Evolutionary conservation across 441 rosid genomes (phyloP), one percentile per base, ranked within the genome.

Genomic region (Populus tomentosa): DNA sequence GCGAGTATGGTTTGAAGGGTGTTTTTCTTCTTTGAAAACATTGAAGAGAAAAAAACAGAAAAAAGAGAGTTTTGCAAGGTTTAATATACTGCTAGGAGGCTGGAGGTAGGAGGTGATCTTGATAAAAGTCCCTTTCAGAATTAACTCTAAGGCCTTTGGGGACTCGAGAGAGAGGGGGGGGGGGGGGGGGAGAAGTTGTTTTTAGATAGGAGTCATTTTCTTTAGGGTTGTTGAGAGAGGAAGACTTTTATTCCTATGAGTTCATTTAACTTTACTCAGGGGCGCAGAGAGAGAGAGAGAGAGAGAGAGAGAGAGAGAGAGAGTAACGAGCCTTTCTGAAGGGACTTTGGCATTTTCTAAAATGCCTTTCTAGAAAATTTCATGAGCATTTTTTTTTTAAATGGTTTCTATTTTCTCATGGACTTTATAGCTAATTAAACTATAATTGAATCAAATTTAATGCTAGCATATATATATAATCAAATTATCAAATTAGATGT

Each of bases 11-110:
- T 68, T 83, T 79, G 85, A 30, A 86, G 78, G 76, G 72, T 67
- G 32, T 35, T 78, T 76, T 82, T 87, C 84, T 79, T 88, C 35
- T 56, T 79, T 66, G 83, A 75, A 6, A 86, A 77, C 87, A 85
- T 78, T 73, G 76, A 61, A 61, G 46, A 40, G 46, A 0, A 40
- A 36, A 36, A 36, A 36, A 7, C 38, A 36, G 38, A 10, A 36
- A 40, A 40, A 40, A 40, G 1, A 40, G 46, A 40, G 14, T 40
- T 10, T 40, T 40, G 46, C 46, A 40, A 40, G 46, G 46, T 10
- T 40, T 3, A 40, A 3, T 40, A 40, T 40, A 40, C 5, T 33
- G 35, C 7, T 0, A 40, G 46, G 4, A 40, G 46, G 46, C 46
- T 3, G 46, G 46, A 14, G 56, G 2, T 46, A 4, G 56, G 18